phyloP scores from a whole-genome alignment of 2,329 filamentous ascomycete species.

The Rhynchosporium graminicola region DNA sequence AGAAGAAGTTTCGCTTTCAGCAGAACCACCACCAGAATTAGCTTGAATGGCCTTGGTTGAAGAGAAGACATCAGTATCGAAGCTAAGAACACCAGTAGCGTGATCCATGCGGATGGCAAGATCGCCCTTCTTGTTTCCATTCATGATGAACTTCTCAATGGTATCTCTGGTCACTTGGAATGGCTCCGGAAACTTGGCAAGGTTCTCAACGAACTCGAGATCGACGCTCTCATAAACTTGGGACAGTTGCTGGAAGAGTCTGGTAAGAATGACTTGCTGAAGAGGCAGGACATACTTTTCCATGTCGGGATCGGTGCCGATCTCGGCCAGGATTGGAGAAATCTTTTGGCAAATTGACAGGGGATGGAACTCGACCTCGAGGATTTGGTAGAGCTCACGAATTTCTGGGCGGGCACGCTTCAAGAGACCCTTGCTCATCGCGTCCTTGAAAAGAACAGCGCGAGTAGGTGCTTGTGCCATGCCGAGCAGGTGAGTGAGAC shows the following conservation, averaged over 20 bases:
- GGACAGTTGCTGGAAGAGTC: constrained; percentile 97
- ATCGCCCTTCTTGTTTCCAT: constrained; percentile 99
- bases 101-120: constrained; percentile 95
- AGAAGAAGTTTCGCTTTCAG: constrained; percentile 79
- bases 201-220: constrained; percentile 86
- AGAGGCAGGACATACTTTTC: constrained; percentile 93
- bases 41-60: constrained; percentile 89
- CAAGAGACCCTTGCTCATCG: constrained; percentile 89
- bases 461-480: constrained; percentile 90
- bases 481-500: constrained; percentile 91
- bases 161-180: constrained; percentile 89
- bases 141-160: constrained; percentile 99
- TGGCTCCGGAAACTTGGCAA: constrained; percentile 93
- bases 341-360: constrained; percentile 99
- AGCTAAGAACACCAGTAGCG: constrained; percentile 90
- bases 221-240: constrained; percentile 99
- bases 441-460: constrained; percentile 90
- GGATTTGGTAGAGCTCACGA: constrained; percentile 94
- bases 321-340: constrained; percentile 90
- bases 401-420: constrained; percentile 94
- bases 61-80: constrained; percentile 97
- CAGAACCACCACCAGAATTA: constrained; percentile 81
- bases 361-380: constrained; percentile 98
- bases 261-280: constrained; percentile 97
- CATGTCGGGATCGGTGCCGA: constrained; percentile 93